Evolutionary conservation across 345 rosid species (phyloP), one percentile per base, ranked within the genome.

Genomic region (Bruguiera parviflora): DNA sequence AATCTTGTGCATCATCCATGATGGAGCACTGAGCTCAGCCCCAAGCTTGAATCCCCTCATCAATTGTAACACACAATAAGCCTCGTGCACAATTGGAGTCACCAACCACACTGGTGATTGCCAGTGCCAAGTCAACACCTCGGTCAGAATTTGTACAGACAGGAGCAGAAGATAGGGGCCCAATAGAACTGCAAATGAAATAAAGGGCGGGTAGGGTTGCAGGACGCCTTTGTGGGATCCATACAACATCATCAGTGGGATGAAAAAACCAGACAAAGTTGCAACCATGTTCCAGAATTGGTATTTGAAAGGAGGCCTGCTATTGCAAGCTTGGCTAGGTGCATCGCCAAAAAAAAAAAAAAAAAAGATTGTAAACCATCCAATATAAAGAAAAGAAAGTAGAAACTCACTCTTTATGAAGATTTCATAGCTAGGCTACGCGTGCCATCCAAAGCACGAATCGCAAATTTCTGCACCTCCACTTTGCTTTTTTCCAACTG

Each of bases 91-190:
- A 69, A 94, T 85, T 15, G 96, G 97, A 6, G 97, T 94, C 72
- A 88, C 95, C 68, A 89, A 75, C 98, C 98, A 94, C 0, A 91
- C 95, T 0, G 96, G 96, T 51, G 98, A 94, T 47, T 85, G 83
- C 97, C 96, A 94, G 46, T 86, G 89, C 98, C 97, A 94, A 5
- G 91, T 89, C 74, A 94, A 80, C 74, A 87, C 78, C 86, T 94
- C 98, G 0, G 96, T 91, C 33, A 94, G 74, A 51, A 84, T 62
- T 77, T 94, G 98, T n/a, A 94, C 92, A 8, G 83, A 82, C 18
- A 94, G 80, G 80, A 93, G 97, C 61, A 93, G 82, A 58, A 91
- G 69, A 77, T 91, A 93, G 0, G 98, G 98, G 53, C 87, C 94
- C 78, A 91, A 64, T 8, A 94, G 83, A 67, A 94, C 82, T 8